Evolutionary conservation across 1,284 basidiomycete species (phyloP).

Genomic region (Cryptococcus wingfieldii): DNA sequence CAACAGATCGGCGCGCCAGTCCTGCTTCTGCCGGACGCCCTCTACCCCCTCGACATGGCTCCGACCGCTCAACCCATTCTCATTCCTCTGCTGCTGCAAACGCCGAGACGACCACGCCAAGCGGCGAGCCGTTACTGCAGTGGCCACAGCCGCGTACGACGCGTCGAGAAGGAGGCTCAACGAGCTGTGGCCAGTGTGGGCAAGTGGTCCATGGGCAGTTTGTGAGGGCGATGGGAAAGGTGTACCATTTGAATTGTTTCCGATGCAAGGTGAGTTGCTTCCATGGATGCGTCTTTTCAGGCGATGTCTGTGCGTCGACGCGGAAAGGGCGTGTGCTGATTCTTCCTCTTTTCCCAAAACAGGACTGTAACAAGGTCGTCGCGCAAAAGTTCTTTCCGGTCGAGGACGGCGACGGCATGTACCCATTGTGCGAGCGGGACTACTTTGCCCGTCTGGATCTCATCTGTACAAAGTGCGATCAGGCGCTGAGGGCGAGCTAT

Average conservation of each 20-base stretch:
- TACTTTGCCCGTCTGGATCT: constrained; percentile 95
- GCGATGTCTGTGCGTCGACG: neutral
- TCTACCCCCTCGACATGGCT: neutral
- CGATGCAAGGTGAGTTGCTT: constrained; percentile 73
- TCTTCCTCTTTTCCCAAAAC: constrained; percentile 14
- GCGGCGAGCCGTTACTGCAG: constrained; percentile 10
- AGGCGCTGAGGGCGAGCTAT: constrained; percentile 92
- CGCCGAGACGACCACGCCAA: neutral
- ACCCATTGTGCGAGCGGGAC: constrained; percentile 94
- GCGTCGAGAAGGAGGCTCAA: constrained; percentile 16
- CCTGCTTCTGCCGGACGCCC: neutral
- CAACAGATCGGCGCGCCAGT: constrained; percentile 2
- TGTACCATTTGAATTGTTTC: constrained; percentile 96
- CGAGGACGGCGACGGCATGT: constrained; percentile 72
- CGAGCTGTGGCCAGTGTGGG: constrained; percentile 45
- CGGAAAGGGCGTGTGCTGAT: constrained; percentile 4
- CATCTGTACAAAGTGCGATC: constrained; percentile 92
- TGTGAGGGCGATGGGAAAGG: constrained; percentile 88
- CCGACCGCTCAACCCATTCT: constrained; percentile 5
- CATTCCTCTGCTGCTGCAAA: constrained; percentile 2
- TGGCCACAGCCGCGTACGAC: constrained; percentile 18
- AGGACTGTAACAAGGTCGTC: constrained; percentile 96
- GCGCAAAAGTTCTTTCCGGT: constrained; percentile 99
- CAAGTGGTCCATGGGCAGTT: constrained; percentile 69
- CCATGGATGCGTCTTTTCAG: neutral